Conservation (phyloP, 2,329 filamentous ascomycete species). For the Immersiporthe knoxdaviesiana region DNA sequence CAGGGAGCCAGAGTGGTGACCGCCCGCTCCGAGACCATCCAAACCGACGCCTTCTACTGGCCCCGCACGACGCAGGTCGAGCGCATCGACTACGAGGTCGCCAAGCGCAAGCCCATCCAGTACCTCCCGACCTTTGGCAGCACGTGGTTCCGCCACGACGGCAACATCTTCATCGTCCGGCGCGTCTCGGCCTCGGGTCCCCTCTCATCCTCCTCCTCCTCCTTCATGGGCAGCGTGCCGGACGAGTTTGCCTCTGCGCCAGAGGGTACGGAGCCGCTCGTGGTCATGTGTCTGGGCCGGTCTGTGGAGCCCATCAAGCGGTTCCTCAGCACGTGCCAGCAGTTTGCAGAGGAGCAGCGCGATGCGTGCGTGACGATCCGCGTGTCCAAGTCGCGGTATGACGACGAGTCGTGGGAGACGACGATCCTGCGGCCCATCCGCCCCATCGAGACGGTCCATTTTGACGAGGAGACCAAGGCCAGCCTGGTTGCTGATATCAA, state of each 20-base stretch:
- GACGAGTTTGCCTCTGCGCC: conserved; percentile 42
- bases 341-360: conserved; percentile 41
- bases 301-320: conserved; percentile 38
- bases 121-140: conserved; percentile 44
- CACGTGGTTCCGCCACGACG: conserved; percentile 41
- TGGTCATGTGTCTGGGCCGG: conserved; percentile 45
- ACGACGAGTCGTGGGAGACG: conserved; percentile 40
- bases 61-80: conserved; percentile 35
- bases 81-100: conserved; percentile 38
- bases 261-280: conserved; percentile 42
- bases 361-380: conserved; percentile 43
- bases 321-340: conserved; percentile 38
- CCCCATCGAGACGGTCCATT: conserved; percentile 40
- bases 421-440: conserved; percentile 41
- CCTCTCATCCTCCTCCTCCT: conserved; percentile 14
- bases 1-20: conserved; percentile 40
- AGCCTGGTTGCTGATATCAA: conserved; percentile 62
- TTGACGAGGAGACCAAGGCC: conserved; percentile 58
- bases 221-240: conserved; percentile 32
- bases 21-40: conserved; percentile 39
- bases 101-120: conserved; percentile 42
- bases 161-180: conserved; percentile 42
- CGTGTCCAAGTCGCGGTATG: conserved; percentile 35
- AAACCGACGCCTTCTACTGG: conserved; percentile 39
- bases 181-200: conserved; percentile 35